Evolutionary conservation across 2,329 filamentous ascomycete genomes (phyloP).

Genomic region (Colletotrichum tamarilloi): DNA sequence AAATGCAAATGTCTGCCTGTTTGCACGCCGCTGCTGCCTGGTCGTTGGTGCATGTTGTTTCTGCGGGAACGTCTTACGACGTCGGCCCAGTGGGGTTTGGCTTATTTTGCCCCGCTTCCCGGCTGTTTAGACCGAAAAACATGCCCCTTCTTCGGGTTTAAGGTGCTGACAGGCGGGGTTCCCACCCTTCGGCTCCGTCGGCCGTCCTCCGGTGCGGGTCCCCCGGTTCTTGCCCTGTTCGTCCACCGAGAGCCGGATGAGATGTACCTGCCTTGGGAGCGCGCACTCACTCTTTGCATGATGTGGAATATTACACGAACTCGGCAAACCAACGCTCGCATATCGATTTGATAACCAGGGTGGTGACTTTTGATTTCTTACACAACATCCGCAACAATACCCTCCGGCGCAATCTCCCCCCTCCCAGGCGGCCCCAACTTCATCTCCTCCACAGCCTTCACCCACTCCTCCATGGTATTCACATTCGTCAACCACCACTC

Average conservation of each 20-base stretch:
- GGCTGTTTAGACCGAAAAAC: constrained; percentile 2
- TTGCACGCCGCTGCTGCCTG: constrained; percentile 14
- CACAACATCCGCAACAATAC: neutral
- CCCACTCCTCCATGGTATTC: constrained; percentile 27
- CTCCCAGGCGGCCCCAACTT: constrained; percentile 18
- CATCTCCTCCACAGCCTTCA: constrained; percentile 14
- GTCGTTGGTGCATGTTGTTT: neutral
- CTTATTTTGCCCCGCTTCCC: constrained; percentile 5
- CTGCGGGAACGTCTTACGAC: neutral
- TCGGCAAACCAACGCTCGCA: too few relatives aligned
- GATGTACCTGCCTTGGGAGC: neutral
- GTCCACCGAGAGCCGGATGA: neutral
- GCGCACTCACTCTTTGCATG: too few relatives aligned
- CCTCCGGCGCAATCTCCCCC: neutral
- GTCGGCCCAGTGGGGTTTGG: constrained; percentile 13
- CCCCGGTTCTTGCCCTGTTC: neutral
- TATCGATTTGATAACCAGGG: too few relatives aligned
- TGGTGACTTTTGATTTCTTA: neutral
- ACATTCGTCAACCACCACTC: constrained; percentile 30
- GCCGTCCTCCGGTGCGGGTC: neutral
- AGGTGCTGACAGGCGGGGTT: neutral
- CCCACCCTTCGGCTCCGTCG: neutral
- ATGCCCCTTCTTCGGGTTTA: neutral
- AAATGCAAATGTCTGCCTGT: constrained; percentile 25
- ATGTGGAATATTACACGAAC: too few relatives aligned